Evolutionary conservation across 306 rosid genomes (phyloP), one percentile per base, ranked within the genome.

Genomic region (Dalbergia cochinchinensis): DNA sequence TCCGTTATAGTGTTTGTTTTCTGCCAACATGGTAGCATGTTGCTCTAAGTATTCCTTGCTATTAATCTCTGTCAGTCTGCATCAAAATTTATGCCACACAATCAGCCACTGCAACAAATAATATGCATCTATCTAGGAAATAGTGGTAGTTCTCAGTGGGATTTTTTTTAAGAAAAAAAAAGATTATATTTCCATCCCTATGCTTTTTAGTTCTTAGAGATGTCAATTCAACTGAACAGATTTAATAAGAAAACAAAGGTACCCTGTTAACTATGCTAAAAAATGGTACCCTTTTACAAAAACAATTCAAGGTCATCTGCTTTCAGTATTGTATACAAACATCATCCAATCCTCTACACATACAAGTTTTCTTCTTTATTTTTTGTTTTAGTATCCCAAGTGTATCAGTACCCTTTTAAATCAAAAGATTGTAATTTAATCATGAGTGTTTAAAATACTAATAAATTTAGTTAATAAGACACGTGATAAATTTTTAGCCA

Each of bases 1-100:
- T 72, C 61, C 76, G 62, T 54, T 22, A 3, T 14, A 16, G 10
- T 6, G 16, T 16, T 85, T 79, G 80, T 79, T 89, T 85, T 85
- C 91, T 26, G 86, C 89, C 72, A 88, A 78, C 57, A 75, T 80
- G 54, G 78, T 70, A 20, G 99, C 90, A 81, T 95, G 99, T 13
- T 91, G 98, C 72, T 93, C 91, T 62, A 95, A 86, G 85, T 91
- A 94, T 83, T 94, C 97, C 82, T 60, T 90, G 89, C 97, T 94
- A 87, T 90, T 92, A 78, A 94, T 92, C 88, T 94, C 99, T 16
- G 99, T 92, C 86, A 94, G 81, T 84, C 99, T 94, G 91, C 90
- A 87, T 65, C 60, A 26, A 54, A 26, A 66, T 59, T 66, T 65
- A 22, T 51, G 61, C 33, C 61, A 84, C 34, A 33, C 3, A 13